Base-by-base conservation (phyloP, 306 rosid species). In the Dicorynia guianensis region DNA sequence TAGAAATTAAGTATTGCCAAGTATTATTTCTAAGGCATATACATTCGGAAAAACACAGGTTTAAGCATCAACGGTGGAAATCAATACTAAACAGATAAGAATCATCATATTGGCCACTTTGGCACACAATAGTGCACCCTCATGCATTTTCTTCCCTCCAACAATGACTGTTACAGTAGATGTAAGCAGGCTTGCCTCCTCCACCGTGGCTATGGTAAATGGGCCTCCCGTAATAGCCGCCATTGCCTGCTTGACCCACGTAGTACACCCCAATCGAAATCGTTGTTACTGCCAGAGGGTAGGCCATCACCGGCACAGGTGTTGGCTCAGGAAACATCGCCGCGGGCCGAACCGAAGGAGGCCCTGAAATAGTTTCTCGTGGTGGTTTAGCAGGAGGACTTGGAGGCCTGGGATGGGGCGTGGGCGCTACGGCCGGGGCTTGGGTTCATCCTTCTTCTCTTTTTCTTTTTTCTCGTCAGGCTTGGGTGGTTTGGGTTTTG, bases 181-280 rank as follows among this genome's bases (percentile, higher is more conserved):
- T 80, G 8, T 76, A 75, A 55, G 75, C 72, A 4, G 78, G 63
- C 19, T 86, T 74, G 57, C 83, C 77, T 1, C 84, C 87, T n/a
- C n/a, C n/a, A n/a, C 92, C 92, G 17, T 82, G 84, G 47, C 92
- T 87, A 19, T 89, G 90, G 25, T 81, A 89, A 12, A 89, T 64
- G 0, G 90, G 89, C 49, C 88, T 85, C 20, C 87, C 87, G 2
- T 76, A 80, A 15, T 77, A 80, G 2, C 82, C 83, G 4, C 74
- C 88, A 10, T 69, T 78, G 43, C 71, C 78, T 11, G 69, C 85
- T 14, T 58, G 52, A 4, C 82, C 80, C 0, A 48, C 1, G 62
- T 34, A 77, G 60, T 79, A 84, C 7, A 88, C 91, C 67, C 89
- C 90, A 1, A 60, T 85, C 86, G 0, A 33, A 59, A 15, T 48